Base-by-base conservation (phyloP, 2,329 filamentous ascomycete genomes). In the Trichoderma sp. region DNA sequence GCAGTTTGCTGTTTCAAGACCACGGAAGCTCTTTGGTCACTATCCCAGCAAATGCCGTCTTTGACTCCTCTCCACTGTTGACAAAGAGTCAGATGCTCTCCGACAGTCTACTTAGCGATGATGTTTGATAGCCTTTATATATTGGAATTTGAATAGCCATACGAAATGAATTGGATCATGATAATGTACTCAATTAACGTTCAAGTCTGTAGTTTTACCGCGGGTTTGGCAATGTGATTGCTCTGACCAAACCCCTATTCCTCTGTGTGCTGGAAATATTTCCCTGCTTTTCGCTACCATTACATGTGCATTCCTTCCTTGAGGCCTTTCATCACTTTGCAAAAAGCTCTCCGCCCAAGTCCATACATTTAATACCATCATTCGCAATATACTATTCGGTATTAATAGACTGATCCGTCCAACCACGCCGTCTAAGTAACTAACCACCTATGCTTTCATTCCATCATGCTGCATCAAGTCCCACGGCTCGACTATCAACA, bases 81-180 rank as follows among this genome's bases (percentile, higher is more conserved):
- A 84, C 84, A 2, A 83, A 82, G 74, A 88, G 86, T 73, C 86
- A 88, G 77, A 83, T 87, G 79, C 78, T 89, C 71, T 84, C 87
- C 3, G 83, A 85, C 57, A 85, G 83, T 71, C 77, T 85, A 70
- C 26, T 85, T 8, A 74, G 77, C 34, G 84, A 84, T 36, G 79
- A 80, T 32, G 76, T 73, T 28, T 73, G 77, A 53, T 75, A 75
- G 28, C 79, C 79, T 6, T 76, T 15, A 79, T 79, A 71, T 80
- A 83, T 36, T 20, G 77, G 78, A 82, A 82, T 73, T 83, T 80
- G 50, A 80, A 83, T 9, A 79, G 80, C 6, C 77, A 78, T 23
- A 74, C 7, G 73, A 17, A 73, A 73, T 5, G 11, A 9, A n/a
- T 28, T 28, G 12, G 9, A 34, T 15, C 3, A 20, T 34, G 30